Conservation (phyloP, 441 rosid species). For the Pelargonium australe region DNA sequence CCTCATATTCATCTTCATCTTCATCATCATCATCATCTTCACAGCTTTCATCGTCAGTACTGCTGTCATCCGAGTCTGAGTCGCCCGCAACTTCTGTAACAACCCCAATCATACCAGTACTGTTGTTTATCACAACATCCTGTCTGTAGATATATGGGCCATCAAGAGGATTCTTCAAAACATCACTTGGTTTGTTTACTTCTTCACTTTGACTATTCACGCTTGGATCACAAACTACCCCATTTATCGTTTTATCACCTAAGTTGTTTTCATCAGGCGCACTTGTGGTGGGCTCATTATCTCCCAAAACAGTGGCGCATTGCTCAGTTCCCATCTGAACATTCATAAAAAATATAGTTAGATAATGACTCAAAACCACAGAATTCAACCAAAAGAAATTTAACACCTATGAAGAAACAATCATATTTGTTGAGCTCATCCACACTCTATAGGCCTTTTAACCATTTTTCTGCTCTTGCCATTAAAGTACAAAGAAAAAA, state of each 20-base stretch:
- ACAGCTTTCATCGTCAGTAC: constrained; percentile 55
- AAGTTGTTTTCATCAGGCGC: constrained; percentile 21
- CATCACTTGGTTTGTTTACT: constrained; percentile 26
- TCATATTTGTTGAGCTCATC: neutral
- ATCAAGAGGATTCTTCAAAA: constrained; percentile 28
- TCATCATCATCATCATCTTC: constrained; percentile 39
- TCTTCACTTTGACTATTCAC: constrained; percentile 22
- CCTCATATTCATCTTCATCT: constrained; percentile 35
- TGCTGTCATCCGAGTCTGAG: constrained; percentile 71
- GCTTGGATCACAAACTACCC: constrained; percentile 23
- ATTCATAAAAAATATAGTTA: constrained; percentile 3
- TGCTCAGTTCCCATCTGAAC: constrained; percentile 60
- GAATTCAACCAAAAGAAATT: neutral
- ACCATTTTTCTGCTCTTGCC: neutral
- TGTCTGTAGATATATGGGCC: constrained; percentile 58
- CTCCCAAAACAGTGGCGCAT: constrained; percentile 24
- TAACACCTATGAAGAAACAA: neutral
- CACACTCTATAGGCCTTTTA: no score
- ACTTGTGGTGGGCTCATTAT: constrained; percentile 30
- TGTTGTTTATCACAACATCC: constrained; percentile 67
- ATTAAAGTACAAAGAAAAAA: neutral
- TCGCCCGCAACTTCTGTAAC: constrained; percentile 90
- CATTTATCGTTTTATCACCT: constrained; percentile 26
- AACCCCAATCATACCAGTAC: constrained; percentile 55
- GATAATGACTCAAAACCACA: neutral